Evolutionary conservation across 2,329 filamentous ascomycete genomes (phyloP), one percentile per base, ranked within the genome.

Genomic region (Stemphylium vesicarium): DNA sequence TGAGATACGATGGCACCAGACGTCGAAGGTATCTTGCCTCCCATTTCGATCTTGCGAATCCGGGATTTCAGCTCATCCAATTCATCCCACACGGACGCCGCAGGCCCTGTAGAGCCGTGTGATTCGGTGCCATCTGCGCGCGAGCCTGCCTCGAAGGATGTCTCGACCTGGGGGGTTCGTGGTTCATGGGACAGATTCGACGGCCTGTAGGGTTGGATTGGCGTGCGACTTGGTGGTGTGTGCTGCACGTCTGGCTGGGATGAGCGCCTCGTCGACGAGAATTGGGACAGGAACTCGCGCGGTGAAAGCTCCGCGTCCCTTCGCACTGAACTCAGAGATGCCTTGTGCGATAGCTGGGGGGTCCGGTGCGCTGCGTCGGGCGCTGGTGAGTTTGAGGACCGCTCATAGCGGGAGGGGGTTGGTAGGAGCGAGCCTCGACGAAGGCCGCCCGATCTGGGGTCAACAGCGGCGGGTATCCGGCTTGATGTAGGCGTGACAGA

Each of bases 31-130:
- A 95, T 79, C 75, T 96, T 96, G 54, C 93, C 93, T 2, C 91
- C 96, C 64, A 96, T 77, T 74, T 98, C 95, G 9, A 99, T 84
- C 56, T 92, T 90, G 65, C 91, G 88, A 65, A 99, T 96, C 26
- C 95, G 87, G 36, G 91, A 95, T 74, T 98, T 98, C 41, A 99
- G 79, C 62, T 98, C 95, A 66, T 98, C 95, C 24, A 99, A 79
- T 75, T 99, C 95, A 72, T 98, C 95, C 95, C 95, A 99, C 2
- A 99, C 91, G 0, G 92, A 97, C 2, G 92, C 96, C 11, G 93
- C 91, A 1, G 91, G 92, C 1, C 89, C 92, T 0, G 91, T 95
- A 0, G 95, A 98, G 26, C 89, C 83, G 31, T 90, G 94, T 0
- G 95, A 98, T 66, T 95, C 92, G 0, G 92, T 93, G 20, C 68